Base-by-base conservation (phyloP, 805 yeast species). In the Kodamaea hsintzibuensis region DNA sequence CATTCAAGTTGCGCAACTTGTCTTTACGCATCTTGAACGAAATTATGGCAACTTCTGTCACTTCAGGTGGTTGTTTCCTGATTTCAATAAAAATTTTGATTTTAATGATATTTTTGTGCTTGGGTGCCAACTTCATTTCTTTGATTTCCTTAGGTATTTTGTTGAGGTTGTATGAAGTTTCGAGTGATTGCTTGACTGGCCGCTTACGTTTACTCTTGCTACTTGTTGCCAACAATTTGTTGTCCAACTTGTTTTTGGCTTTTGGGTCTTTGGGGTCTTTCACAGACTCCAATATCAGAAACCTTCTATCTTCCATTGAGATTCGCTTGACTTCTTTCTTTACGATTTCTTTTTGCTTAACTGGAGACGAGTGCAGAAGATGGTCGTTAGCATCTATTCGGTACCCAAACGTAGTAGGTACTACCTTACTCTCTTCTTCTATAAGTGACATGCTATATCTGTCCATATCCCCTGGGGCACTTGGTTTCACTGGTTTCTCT, bases 11-110 rank as follows among this genome's bases (percentile, higher is more conserved):
- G 14, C 49, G 50, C 17, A 60, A 52, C 49, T 52, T 57, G 49
- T 57, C 61, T 48, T 62, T 63, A 17, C 61, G 55, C 49, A 63
- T 38, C 40, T 45, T 30, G 14, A 57, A 40, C 17, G 46, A 51
- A 9, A 53, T 47, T 27, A 49, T 43, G 17, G 53, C 55, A 9
- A 44, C 50, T 17, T 54, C 51, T 18, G 38, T 38, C 35, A n/a
- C 22, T 27, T 44, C 27, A 14, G 42, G 49, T 10, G 13, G 46
- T 47, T 8, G 45, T n/a, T 38, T 40, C 25, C 18, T 10, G 25
- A 39, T 38, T 35, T 49, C 60, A n/a, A 55, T 27, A 46, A 18
- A 51, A 17, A 57, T 48, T 25, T 52, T 57, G 27, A 57, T 50
- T 22, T 44, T 50, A 9, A 50, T 43, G 35, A 35, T 13, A 42